phyloP scores from a whole-genome alignment of 2,329 filamentous ascomycete species.

The Colletotrichum karsti region DNA sequence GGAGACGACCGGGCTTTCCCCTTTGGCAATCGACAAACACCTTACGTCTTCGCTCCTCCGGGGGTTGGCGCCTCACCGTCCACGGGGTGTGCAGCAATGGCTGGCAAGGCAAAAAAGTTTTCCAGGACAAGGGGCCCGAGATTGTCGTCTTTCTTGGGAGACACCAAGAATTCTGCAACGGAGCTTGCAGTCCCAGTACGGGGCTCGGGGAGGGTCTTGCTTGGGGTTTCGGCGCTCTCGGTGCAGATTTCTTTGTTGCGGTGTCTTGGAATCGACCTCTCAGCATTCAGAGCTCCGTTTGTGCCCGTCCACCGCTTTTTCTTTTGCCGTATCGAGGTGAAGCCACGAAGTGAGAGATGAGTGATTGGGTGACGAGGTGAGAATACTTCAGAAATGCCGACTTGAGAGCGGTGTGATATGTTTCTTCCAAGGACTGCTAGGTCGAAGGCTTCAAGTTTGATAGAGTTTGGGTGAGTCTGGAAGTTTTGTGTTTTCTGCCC shows the following conservation, averaged over 20 bases:
- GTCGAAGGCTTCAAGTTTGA: neutral
- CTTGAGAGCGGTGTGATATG: conserved; percentile 14
- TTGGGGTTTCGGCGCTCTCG: conserved; percentile 47
- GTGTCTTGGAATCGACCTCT: conserved; percentile 59
- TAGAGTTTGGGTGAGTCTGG: neutral
- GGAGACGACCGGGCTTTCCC: neutral
- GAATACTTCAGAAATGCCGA: conserved; percentile 16
- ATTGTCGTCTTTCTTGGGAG: conserved; percentile 42
- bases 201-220: neutral
- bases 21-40: conserved; percentile 26
- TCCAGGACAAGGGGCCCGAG: conserved; percentile 38
- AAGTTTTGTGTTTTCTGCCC: neutral
- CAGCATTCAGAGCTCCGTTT: conserved; percentile 53
- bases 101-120: conserved; percentile 38
- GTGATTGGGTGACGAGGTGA: conserved; percentile 27
- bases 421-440: neutral
- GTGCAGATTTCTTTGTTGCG: conserved; percentile 55
- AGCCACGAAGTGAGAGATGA: conserved; percentile 52
- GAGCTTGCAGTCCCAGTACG: conserved; percentile 16
- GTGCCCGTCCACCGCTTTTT: conserved; percentile 59
- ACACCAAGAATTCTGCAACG: conserved; percentile 14
- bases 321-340: conserved; percentile 45
- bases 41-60: conserved; percentile 15
- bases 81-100: conserved; percentile 6
- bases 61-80: conserved; percentile 12